A percentile compares a stretch with the other conserved stretches of the same genome.
phyloP scores from a whole-genome alignment of 495 filamentous ascomycete species.

The Beverwykella pulmonaria region DNA sequence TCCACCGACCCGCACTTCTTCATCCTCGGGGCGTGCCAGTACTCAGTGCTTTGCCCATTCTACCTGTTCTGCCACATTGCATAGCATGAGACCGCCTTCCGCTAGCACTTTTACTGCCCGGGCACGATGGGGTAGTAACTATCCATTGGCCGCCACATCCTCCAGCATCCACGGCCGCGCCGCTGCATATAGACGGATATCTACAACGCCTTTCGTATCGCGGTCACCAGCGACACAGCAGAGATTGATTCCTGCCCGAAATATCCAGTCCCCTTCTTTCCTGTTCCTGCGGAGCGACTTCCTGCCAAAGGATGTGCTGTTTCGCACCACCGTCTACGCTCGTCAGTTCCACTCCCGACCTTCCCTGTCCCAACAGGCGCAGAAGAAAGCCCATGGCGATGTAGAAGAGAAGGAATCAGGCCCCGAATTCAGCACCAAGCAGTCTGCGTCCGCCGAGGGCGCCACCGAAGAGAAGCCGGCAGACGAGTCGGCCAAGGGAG shows the following conservation, averaged over 20 bases:
- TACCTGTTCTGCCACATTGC: background rate
- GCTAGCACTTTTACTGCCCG: slow-evolving; percentile 31
- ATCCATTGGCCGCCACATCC: slow-evolving; percentile 29
- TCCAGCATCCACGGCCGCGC: slow-evolving; percentile 53
- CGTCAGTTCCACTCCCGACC: slow-evolving; percentile 38
- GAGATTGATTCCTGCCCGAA: slow-evolving; percentile 13
- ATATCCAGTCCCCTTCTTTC: slow-evolving; percentile 21
- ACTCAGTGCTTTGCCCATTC: background rate
- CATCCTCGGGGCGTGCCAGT: slow-evolving; percentile 8
- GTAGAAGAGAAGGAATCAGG: slow-evolving; percentile 51
- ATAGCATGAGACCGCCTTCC: slow-evolving; percentile 44
- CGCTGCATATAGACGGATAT: slow-evolving; percentile 63
- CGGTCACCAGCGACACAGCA: slow-evolving; percentile 24
- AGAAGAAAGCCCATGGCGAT: slow-evolving; percentile 33
- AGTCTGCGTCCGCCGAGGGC: slow-evolving; percentile 45
- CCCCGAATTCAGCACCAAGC: slow-evolving; percentile 42
- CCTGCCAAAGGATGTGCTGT: slow-evolving; percentile 41
- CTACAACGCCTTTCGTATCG: slow-evolving; percentile 37
- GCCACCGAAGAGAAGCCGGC: slow-evolving; percentile 37
- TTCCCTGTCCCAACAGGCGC: slow-evolving; percentile 36
- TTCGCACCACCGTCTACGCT: slow-evolving; percentile 28
- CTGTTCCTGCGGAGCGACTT: slow-evolving; percentile 38
- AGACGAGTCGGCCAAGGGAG: slow-evolving; percentile 42
- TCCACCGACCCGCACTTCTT: background rate
- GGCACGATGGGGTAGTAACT: slow-evolving; percentile 36